A percentile compares a stretch with the other conserved stretches of the same genome.
These are phyloP conservation scores for Pythium rishiriense DNA, from an alignment of 352 stramenopile genomes.

Conservation along the genomic window DNA sequence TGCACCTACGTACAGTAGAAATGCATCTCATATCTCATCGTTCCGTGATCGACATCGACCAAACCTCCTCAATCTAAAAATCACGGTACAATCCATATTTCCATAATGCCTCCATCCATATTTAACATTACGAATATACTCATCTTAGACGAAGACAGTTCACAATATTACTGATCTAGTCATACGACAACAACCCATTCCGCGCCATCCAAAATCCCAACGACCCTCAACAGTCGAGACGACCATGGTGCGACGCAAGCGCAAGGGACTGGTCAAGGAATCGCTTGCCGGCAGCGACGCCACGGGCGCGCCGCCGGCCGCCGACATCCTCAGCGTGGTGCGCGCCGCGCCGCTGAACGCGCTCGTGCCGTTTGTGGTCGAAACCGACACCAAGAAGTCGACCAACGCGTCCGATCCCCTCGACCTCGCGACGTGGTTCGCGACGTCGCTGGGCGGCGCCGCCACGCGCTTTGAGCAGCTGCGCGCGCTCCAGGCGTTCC, in stretches of 20 bases:
- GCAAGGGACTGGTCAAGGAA: constrained; percentile 70
- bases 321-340: constrained; percentile 37
- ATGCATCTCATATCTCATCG: no score
- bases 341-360: constrained; percentile 35
- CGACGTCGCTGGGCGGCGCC: constrained; percentile 28
- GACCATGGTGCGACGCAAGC: constrained; percentile 81
- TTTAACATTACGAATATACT: no score
- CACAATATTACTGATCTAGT: no score
- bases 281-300: constrained; percentile 26
- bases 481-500: constrained; percentile 74
- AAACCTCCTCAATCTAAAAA: no score
- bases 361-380: constrained; percentile 35
- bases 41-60: no score
- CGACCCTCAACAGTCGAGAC: no score
- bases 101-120: no score
- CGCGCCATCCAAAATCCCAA: constrained; percentile 1
- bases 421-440: constrained; percentile 48
- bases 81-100: no score
- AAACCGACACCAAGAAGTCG: constrained; percentile 26
- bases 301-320: constrained; percentile 31
- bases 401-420: constrained; percentile 8
- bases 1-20: no score
- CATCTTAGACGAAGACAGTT: no score
- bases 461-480: constrained; percentile 63
- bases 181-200: no score